Evolutionary conservation across 179 eudicot species (phyloP).

Genomic region (Nepenthes alata): DNA sequence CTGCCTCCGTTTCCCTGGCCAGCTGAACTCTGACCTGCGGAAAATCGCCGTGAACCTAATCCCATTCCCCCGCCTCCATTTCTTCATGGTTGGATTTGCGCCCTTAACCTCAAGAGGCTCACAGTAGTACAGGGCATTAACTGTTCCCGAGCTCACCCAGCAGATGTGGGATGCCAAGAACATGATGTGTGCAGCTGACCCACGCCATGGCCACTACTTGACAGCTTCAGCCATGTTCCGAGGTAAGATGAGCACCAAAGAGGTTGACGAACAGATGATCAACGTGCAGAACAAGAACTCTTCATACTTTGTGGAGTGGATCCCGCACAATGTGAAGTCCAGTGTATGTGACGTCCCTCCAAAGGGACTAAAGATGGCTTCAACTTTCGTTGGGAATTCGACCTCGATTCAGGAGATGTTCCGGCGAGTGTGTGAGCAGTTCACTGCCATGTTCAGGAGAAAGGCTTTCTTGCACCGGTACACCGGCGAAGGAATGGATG

Average conservation of each 20-base stretch:
- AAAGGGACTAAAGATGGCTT: conserved; percentile 1
- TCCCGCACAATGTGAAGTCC: conserved; percentile 2
- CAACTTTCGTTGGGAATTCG: background rate
- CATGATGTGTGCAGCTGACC: conserved; percentile 49
- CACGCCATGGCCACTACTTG: conserved; percentile 36
- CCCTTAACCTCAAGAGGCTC: conserved; percentile 39
- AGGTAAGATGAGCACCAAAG: conserved; percentile 21
- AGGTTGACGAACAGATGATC: too few species aligned
- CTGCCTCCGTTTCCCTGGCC: background rate
- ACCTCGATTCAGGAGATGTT: too few species aligned
- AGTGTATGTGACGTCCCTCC: conserved; percentile 2
- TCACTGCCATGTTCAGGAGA: too few species aligned
- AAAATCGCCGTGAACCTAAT: background rate
- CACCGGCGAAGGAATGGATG: too few species aligned
- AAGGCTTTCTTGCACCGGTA: too few species aligned
- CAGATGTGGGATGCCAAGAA: conserved; percentile 54
- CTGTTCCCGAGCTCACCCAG: conserved; percentile 41
- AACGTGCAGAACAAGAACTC: too few species aligned
- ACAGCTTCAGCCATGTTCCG: conserved; percentile 47
- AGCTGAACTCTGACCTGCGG: background rate
- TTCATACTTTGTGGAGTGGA: background rate
- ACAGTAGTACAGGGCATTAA: conserved; percentile 35
- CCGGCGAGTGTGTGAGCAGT: too few species aligned
- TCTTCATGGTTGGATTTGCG: conserved; percentile 11
- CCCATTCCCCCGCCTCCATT: background rate